Base-by-base conservation (phyloP, 345 rosid species). In the Syzygium jambos region DNA sequence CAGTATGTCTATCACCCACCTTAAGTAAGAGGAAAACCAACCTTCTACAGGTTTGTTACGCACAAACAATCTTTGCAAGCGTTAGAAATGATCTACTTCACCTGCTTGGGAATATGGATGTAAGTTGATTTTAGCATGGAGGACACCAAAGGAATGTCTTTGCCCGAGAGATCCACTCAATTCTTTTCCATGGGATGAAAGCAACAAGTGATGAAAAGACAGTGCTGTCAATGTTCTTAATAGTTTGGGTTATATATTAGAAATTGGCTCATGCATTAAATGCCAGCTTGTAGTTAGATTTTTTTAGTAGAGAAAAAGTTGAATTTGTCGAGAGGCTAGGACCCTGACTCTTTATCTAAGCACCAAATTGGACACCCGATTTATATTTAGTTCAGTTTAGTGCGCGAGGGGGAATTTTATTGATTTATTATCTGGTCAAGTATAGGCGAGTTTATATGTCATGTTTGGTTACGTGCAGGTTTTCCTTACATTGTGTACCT, bases 401-500 rank as follows among this genome's bases (percentile, higher is more conserved):
- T 9, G 80, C 6, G 1, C 17, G 46, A 23, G 0, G 0, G 25
- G 46, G 80, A 34, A 68, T 34, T 17, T 30, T 34, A 25, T 12
- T 12, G 11, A 34, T 68, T 34, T 23, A 34, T 68, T 12, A 0
- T 34, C 46, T 34, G 46, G 80, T 68, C 80, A 34, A 21, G 41
- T 68, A 34, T 34, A 68, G 17, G 46, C 78, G 34, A 68, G 12
- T 77, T 25, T 19, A 51, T 68, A 54, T 29, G 23, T 73, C 21
- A 17, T 65, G 21, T 30, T 85, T 89, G 87, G 83, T 59, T 85
- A 41, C 84, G 52, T 91, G 93, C 96, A 98, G 99, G 94, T 96
- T 21, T 98, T 98, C 90, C 95, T 98, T 61, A 93, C 94, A 77
- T 15, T 98, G 13, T 98, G 98, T 88, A 95, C 98, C 55, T 91